phyloP scores from a whole-genome alignment of 2,329 filamentous ascomycete species.

The Mollisiaceae sp. region DNA sequence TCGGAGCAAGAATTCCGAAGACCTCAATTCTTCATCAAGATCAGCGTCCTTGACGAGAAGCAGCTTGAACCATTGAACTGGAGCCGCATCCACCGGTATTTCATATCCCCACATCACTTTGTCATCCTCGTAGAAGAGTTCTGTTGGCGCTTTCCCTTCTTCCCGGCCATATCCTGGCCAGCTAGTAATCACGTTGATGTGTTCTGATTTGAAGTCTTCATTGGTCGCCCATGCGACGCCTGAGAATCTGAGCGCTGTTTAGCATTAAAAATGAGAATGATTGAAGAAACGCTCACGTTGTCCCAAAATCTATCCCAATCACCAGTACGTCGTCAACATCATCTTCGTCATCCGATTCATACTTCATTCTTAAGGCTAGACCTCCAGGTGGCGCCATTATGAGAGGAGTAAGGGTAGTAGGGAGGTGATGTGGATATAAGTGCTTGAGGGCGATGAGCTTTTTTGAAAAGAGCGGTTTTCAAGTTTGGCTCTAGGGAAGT shows the following conservation, averaged over 20 bases:
- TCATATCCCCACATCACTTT: constrained; percentile 14
- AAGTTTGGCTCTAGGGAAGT: no score
- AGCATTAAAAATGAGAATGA: not conserved
- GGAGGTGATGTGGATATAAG: no score
- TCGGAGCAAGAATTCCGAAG: constrained; percentile 6
- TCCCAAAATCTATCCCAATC: not conserved
- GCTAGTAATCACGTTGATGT: constrained; percentile 2
- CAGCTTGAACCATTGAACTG: constrained; percentile 15
- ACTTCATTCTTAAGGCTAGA: not conserved
- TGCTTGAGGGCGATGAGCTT: no score
- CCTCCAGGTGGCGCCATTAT: not conserved
- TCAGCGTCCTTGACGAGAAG: constrained; percentile 14
- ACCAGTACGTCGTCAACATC: not conserved
- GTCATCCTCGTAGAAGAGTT: constrained; percentile 11
- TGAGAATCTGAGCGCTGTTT: not conserved
- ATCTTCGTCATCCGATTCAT: not conserved
- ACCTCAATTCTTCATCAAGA: constrained; percentile 11
- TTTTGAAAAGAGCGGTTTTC: no score
- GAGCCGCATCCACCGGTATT: constrained; percentile 8
- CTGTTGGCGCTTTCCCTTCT: constrained; percentile 9
- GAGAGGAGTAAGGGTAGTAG: no score
- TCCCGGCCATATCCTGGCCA: constrained; percentile 8
- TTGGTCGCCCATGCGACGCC: constrained; percentile 12
- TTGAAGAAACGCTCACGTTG: not conserved
- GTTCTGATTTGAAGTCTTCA: not conserved